Conservation (phyloP, 179 eudicot genomes). For the Beta macrorhiza region DNA sequence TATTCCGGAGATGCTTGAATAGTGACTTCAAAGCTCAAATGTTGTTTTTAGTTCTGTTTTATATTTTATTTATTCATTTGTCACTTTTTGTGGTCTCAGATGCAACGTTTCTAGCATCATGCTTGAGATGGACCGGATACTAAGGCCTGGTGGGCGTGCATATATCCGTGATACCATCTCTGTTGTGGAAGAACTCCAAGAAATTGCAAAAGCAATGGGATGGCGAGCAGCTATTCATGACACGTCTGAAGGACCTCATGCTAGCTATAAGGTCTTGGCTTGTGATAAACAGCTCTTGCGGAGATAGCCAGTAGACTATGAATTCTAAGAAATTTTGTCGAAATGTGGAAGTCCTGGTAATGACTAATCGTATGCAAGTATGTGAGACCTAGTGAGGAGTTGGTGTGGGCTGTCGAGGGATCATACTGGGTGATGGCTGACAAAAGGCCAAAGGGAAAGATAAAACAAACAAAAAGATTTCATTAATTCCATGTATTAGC, state of each 20-base stretch:
- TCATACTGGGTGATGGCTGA: constrained; percentile 3
- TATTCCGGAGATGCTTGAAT: neutral
- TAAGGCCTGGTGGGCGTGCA: constrained; percentile 91
- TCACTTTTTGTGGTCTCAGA: constrained; percentile 37
- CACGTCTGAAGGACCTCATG: constrained; percentile 94
- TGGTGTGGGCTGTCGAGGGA: constrained; percentile 1
- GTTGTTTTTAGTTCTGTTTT: neutral
- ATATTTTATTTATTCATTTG: neutral
- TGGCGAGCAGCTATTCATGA: constrained; percentile 78
- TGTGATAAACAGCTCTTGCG: constrained; percentile 60
- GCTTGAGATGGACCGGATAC: constrained; percentile 96
- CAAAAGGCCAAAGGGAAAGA: neutral
- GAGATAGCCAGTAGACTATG: constrained; percentile 10
- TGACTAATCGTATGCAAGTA: neutral
- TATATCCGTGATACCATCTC: constrained; percentile 81
- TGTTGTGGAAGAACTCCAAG: constrained; percentile 72
- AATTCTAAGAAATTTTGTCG: neutral
- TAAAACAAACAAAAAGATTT: neutral
- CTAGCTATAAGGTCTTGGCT: constrained; percentile 67
- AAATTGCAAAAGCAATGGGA: constrained; percentile 83
- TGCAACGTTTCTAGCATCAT: constrained; percentile 87
- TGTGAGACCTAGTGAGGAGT: neutral
- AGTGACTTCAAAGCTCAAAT: no score
- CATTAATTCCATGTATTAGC: constrained; percentile 11
- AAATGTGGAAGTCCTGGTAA: neutral